Base-by-base conservation (phyloP, 352 stramenopile genomes). In the Pythium coloratum region DNA sequence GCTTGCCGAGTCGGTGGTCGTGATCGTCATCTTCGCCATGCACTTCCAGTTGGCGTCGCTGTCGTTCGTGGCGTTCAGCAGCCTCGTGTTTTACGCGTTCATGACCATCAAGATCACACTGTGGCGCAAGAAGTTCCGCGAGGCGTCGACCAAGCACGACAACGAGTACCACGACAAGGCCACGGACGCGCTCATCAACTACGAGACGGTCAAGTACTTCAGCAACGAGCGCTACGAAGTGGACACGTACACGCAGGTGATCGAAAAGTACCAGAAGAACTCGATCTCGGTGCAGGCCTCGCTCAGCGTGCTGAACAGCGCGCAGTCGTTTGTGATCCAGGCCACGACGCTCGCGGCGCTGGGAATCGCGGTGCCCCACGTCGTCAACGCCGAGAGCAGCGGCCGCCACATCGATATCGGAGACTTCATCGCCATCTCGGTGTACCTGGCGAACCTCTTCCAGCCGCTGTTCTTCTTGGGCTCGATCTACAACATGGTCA, bases 171-270 rank as follows among this genome's bases (percentile, higher is more conserved):
- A 99, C 71, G 96, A 99, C 75, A 97, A 97, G 62, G 96, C 93
- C 38, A 99, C 96, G 4, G 97, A 99, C 73, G 94, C 87, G 40
- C 73, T 99, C n/a, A 82, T 99, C 32, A 99, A 99, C 72, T 99
- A 98, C 75, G 97, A 99, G 77, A 98, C 95, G 6, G 97, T 99
- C 66, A 99, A 99, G 74, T 98, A 98, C 59, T 99, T 99, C 67
- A 97, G 92, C 8, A 97, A 96, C 53, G 97, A 99, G 72, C 73
- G 82, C 12, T 97, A 98, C 66, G 96, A 99, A 62, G 80, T 94
- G 50, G 80, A 96, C 26, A 73, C 91, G 58, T 99, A 98, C 78
- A 83, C 86, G 47, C 84, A 88, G 53, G 86, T 95, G 32, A 97
- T 99, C 20, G 75, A 91, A 54, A 92, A 92, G 55, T 99, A 97